Evolutionary conservation across 768 basidiomycete species (phyloP), one percentile per base, ranked within the genome.

Genomic region (Mycena vulgaris): DNA sequence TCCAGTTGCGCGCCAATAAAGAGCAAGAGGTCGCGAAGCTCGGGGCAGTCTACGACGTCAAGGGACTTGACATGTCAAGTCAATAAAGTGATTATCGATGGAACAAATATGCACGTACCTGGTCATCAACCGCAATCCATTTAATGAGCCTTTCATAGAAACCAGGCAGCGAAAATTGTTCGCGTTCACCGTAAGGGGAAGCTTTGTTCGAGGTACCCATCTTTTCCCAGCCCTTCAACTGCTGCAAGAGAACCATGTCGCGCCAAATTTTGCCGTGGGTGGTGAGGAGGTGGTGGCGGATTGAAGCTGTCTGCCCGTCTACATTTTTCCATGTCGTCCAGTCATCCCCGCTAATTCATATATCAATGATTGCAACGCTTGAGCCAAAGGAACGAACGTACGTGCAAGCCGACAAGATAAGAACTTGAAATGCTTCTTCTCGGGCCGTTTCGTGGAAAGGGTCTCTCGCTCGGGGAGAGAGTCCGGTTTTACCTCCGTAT

Each of bases 81-180:
- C 21, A 37, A 14, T 7, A 6, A 37, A 25, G 4, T 19, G 23
- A 28, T 48, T 5, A 53, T 35, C 37, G 23, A 25, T 52, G 21
- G 27, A 47, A 33, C 7, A 35, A 13, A 42, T n/a, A n/a, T n/a
- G n/a, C n/a, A n/a, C 45, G 35, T 71, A 76, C 77, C 69, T 78
- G 76, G 65, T 78, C 74, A 68, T 76, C 76, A 27, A 73, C 75
- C 14, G 73, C 74, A 19, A 78, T 70, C 76, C 76, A 79, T 21
- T 59, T 67, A n/a, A 71, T 42, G 0, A 79, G 66, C 6, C 65
- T 40, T n/a, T 77, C 66, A 30, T 70, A 64, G 49, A 78, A 78
- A 5, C 70, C 69, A 1, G 57, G 55, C 8, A 75, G 5, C 16
- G 70, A 63, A 51, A 77, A 77, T 21, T 39, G 8, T 30, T 64